Base-by-base conservation (phyloP, 768 basidiomycete species). In the Tephrocybe sp. region DNA sequence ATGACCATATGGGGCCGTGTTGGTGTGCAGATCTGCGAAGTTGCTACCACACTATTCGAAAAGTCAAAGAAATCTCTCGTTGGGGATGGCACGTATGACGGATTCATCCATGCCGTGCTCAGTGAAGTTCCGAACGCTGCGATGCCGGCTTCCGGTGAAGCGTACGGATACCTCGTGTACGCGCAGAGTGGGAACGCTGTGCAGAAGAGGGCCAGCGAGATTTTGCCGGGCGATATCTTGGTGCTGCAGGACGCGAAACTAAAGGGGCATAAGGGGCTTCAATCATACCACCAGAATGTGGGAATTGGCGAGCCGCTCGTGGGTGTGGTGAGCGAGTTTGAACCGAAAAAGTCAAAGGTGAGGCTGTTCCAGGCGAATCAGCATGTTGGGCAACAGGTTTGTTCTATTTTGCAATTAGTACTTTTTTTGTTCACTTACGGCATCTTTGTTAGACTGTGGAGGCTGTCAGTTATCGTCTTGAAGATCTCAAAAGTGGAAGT, bases 351-450 rank as follows among this genome's bases (percentile, higher is more conserved):
- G 74, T 80, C 78, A 52, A 97, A 97, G 73, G 73, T 94, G 45
- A 79, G 78, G 64, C 83, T 90, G 36, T 86, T 86, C 65, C 91
- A 95, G 65, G 92, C 92, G 45, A 93, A 91, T 65, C 84, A 88
- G 63, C 88, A 87, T 59, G 87, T 89, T 60, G 84, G 89, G 40
- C 88, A 85, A 56, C 87, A 89, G 80, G 88, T 87, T 53, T 53
- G 80, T 73, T 30, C 44, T 45, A 54, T 57, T 51, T 52, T 56
- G 51, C 16, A 12, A n/a, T 15, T 34, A 15, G 15, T 5, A n/a
- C 15, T 44, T 19, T 36, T n/a, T 35, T 41, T 36, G 40, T 38
- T 48, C 5, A 35, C 28, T 22, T 25, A 50, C 21, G 22, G 8
- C 27, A 36, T 38, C 21, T 1, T 38, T 54, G 2, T n/a, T 53